Base-by-base conservation (phyloP, 2,329 filamentous ascomycete genomes). In the Xenoacremonium recifei region DNA sequence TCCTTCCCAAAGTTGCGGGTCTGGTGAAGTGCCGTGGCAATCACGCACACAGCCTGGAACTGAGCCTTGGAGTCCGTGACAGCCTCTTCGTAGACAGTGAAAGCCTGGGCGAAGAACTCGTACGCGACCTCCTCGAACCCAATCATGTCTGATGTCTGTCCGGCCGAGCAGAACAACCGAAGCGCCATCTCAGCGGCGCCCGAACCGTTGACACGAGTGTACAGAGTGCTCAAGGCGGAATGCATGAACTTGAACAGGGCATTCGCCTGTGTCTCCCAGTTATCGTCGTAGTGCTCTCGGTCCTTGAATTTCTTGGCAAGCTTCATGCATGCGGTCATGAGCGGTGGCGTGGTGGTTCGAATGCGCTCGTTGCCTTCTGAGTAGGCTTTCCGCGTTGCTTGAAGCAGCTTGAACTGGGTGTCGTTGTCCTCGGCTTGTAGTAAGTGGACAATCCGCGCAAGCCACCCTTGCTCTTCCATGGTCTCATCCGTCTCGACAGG, bases 91-190 rank as follows among this genome's bases (percentile, higher is more conserved):
- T 99, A 99, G 7, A 97, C 89, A 0, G 92, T 97, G 58, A 99
- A 99, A 0, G 93, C 92, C 66, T 99, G 93, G 0, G 93, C 93
- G 57, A 96, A 97, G 71, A 95, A 99, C 62, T 99, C 93, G 64
- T 99, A 99, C 10, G 90, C 87, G 31, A 96, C 89, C 68, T 99
- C 93, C 63, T 99, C 92, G 54, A 95, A 95, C 3, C 87, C 87
- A 10, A 84, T 89, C 65, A 93, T 85, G 57, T 96, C 91, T 10
- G 93, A 91, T 21, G 95, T 87, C 69, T 96, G 91, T 17, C 93
- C 93, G 59, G 90, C 95, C 31, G 88, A 84, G 55, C 93, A 85
- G 63, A 97, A 99, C 13, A 97, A 75, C 3, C 93, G 87, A 36
- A 99, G 77, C 1, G 89, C 84, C 16, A 99, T 79, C 62, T 99